Base-by-base conservation (phyloP, 2,329 filamentous ascomycete species). In the Lachnellula willkommii region DNA sequence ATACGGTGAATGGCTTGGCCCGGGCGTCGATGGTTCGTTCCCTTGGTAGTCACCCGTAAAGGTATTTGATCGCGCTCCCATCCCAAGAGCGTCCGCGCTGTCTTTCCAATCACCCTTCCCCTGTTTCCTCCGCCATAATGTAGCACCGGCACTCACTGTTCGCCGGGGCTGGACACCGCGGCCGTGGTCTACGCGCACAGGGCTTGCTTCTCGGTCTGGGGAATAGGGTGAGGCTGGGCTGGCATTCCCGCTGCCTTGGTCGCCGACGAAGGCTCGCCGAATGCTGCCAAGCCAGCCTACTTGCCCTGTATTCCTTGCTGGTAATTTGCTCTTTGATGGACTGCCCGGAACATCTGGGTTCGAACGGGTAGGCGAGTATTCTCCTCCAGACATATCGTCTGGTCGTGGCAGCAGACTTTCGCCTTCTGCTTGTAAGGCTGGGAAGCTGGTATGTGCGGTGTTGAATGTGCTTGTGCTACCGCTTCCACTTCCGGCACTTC, bases 281-380 rank as follows among this genome's bases (percentile, higher is more conserved):
- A 91, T 70, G 48, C 83, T 88, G 22, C 87, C 87, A 11, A 91
- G 74, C 84, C 86, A 89, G 71, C 43, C 61, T 24, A 57, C 56
- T 53, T 59, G 57, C 40, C 60, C 48, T 9, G 59, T 52, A 49
- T 55, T 59, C 20, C 59, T 54, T 4, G 63, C 14, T 24, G 45
- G 36, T 5, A 77, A 73, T 66, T 82, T 84, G 12, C 65, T 72
- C 72, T 85, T 79, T 67, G 81, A 82, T 20, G 84, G 77, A 51
- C 80, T 82, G 0, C 80, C 75, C 1, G 79, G 75, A 7, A 47
- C 48, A 4, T 60, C 53, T 8, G 49, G 32, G 6, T 54, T 47
- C 2, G 58, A 60, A 14, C 58, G 52, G n/a, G 57, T 61, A 2
- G 64, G 61, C 1, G 64, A 64, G 42, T 58, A 40, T 2, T 65